Evolutionary conservation across 164 flowering plant species (phyloP), one percentile per base, ranked within the genome.

Genomic region (Macadamia tetraphylla): DNA sequence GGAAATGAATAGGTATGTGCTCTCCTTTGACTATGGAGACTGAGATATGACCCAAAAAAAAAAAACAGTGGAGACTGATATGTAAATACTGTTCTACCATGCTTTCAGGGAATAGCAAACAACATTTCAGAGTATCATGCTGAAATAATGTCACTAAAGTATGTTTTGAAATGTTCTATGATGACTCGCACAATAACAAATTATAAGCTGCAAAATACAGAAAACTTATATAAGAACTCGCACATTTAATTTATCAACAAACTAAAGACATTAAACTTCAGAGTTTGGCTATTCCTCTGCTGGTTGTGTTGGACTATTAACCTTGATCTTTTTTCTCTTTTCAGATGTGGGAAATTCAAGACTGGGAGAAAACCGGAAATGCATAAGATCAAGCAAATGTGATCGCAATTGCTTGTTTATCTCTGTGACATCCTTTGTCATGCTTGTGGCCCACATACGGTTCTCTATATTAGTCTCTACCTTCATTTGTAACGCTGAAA

Each of bases 341-440:
- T 55, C 71, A 0, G 66, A 9, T 8, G 65, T 15, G 17, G 70
- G 6, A 30, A 65, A 48, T 5, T 75, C 74, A 13, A 30, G 51
- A 15, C 78, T 63, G 0, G 53, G 17, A 67, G 78, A 23, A 7
- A 85, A 53, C 52, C 83, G 73, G 65, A 58, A 55, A n/a, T 79
- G 75, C 81, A 81, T 74, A 69, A 82, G 30, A 72, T 85, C 83
- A 29, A 85, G 75, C 59, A 79, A 67, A 11, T 77, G 74, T 7
- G 82, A 70, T 46, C 79, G 80, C 81, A 85, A 66, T 42, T 82
- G 83, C 70, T 69, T 80, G 76, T 83, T 85, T 81, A 85, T 85
- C 60, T 80, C 76, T 60, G 85, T 81, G 31, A 83, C 68, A 51
- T 85, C 83, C 74, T 81, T 83, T 18, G 87, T 71, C 89, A 83